These are phyloP conservation scores for Cordyceps fumosorosea DNA, from an alignment of 2,329 filamentous ascomycete species.

Conservation along the genomic window DNA sequence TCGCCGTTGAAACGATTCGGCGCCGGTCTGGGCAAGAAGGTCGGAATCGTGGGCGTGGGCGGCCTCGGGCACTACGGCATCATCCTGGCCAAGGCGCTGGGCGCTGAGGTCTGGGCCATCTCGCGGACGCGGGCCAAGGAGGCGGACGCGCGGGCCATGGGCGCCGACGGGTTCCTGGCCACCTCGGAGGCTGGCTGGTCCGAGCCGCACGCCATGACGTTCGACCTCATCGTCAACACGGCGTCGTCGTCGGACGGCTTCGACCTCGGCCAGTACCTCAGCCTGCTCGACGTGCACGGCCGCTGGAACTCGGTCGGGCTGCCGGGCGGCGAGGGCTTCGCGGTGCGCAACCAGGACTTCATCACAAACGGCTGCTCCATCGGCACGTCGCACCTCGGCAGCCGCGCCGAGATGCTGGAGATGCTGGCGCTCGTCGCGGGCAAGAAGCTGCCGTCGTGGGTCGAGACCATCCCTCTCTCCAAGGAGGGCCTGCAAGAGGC, in stretches of 20 bases:
- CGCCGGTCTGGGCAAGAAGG: conserved; percentile 70
- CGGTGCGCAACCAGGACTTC: conserved; percentile 68
- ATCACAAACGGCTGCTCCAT: conserved; percentile 68
- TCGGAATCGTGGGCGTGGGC: conserved; percentile 67
- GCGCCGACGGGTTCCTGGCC: conserved; percentile 54
- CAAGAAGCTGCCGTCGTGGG: conserved; percentile 63
- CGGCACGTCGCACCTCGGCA: conserved; percentile 64
- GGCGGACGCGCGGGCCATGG: conserved; percentile 51
- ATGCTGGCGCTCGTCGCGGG: conserved; percentile 68
- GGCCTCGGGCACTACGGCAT: conserved; percentile 67
- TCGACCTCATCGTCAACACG: conserved; percentile 72
- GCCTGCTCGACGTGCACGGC: conserved; percentile 73
- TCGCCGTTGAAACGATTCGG: conserved; percentile 72
- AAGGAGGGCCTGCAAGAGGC: conserved; percentile 64
- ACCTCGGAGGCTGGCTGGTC: conserved; percentile 53
- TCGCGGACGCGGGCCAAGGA: conserved; percentile 55
- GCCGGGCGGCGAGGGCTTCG: conserved; percentile 67
- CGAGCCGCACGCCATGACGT: conserved; percentile 50
- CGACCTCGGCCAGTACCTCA: conserved; percentile 65
- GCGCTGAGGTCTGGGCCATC: conserved; percentile 56
- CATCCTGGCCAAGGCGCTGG: conserved; percentile 61
- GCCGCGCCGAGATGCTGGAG: conserved; percentile 60
- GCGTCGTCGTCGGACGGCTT: conserved; percentile 63
- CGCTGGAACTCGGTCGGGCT: conserved; percentile 75
- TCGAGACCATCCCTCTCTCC: conserved; percentile 67